Evolutionary conservation across 2,329 filamentous ascomycete genomes (phyloP), one percentile per base, ranked within the genome.

Genomic region (Colletotrichum liaoningense): DNA sequence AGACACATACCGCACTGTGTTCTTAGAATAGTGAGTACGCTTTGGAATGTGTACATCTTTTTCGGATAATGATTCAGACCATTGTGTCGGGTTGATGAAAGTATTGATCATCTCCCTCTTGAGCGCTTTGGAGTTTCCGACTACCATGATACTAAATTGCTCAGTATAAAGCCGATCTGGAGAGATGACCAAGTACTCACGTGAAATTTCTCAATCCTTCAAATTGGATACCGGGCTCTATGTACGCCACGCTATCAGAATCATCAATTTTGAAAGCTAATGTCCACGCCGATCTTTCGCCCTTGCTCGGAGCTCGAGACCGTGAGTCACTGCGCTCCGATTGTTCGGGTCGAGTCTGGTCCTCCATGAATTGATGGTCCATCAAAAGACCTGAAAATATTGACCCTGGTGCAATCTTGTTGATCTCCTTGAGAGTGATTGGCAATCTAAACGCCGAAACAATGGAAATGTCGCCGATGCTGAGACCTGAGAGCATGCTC

Each of bases 271-370:
- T 19, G 14, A 16, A 16, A 49, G 42, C 0, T 0, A 49, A 9
- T 0, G 42, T 49, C 0, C 42, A 5, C 0, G 42, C 16, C 19
- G 1, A 8, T 49, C 0, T 49, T 49, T n/a, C 19, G 19, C 3
- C 16, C 42, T 2, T 46, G 3, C 3, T 46, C 2, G 7, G 7
- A 9, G 19, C 19, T 49, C 19, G 19, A 0, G 42, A 49, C 19
- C 0, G 6, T 5, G 42, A n/a, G 16, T 49, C 42, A 0, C 19
- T 49, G 19, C 42, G 0, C 8, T 7, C 19, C 0, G 0, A 49
- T n/a, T 1, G 1, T 1, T 16, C 1, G 42, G 19, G 0, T n/a
- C 19, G 6, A 19, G 19, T 49, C 16, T n/a, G 6, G 1, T 49
- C 42, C 1, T 49, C 19, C 16, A 49, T 49, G 1, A 7, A 49